Evolutionary conservation across 768 basidiomycete species (phyloP).

Genomic region (Imleria badia): DNA sequence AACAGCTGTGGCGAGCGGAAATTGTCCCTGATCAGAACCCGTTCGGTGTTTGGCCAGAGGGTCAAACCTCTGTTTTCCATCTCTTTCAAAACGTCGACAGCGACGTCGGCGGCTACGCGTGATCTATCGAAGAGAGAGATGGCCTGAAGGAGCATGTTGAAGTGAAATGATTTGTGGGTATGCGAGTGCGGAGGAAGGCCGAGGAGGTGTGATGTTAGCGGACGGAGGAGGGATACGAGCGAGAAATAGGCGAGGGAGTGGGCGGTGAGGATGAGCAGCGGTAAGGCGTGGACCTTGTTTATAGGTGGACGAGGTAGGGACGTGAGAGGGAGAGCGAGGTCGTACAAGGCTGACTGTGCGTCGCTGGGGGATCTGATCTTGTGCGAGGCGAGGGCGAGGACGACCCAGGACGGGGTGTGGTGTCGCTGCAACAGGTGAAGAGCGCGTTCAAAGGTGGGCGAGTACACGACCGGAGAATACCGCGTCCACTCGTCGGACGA

Average conservation of each 20-base stretch:
- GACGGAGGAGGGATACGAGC: conserved; percentile 46
- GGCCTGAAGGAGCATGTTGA: conserved; percentile 55
- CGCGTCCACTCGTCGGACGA: conserved; percentile 37
- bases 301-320: conserved; percentile 18
- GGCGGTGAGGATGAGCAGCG: conserved; percentile 28
- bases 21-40: conserved; percentile 46
- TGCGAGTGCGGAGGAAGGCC: conserved; percentile 22
- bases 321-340: conserved; percentile 44
- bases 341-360: conserved; percentile 42
- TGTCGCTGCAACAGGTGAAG: conserved; percentile 20
- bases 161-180: conserved; percentile 32
- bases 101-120: conserved; percentile 38
- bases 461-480: conserved; percentile 40
- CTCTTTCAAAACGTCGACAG: conserved; percentile 41
- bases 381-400: conserved; percentile 47
- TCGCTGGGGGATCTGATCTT: conserved; percentile 47
- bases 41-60: conserved; percentile 43
- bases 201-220: conserved; percentile 44
- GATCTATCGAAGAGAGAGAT: conserved; percentile 46
- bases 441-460: conserved; percentile 36
- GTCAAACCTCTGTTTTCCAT: conserved; percentile 48
- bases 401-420: conserved; percentile 51
- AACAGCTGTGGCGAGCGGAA: conserved; percentile 52
- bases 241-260: conserved; percentile 51
- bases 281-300: conserved; percentile 1